A percentile compares a stretch with the other conserved stretches of the same genome.
These are phyloP conservation scores for Rhizopogon vinicolor DNA, from an alignment of 768 basidiomycete species.

Conservation along the genomic window DNA sequence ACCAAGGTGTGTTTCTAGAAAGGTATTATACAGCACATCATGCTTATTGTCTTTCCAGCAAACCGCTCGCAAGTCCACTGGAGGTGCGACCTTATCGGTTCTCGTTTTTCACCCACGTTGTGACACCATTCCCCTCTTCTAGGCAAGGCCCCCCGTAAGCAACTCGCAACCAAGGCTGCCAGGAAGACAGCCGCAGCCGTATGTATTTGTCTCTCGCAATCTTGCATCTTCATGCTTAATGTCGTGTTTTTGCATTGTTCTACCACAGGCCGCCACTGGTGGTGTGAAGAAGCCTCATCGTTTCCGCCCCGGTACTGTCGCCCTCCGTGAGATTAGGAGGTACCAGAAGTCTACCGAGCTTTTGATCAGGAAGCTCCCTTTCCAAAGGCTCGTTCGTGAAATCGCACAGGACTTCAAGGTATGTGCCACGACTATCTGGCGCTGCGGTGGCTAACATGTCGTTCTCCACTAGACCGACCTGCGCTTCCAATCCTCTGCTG, in stretches of 20 bases:
- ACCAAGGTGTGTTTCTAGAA: constrained; percentile 58
- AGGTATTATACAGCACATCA: constrained; percentile 2
- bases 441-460: background rate
- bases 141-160: constrained; percentile 91
- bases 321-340: constrained; percentile 96
- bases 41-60: constrained; percentile 47
- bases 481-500: constrained; percentile 94
- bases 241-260: constrained; percentile 6
- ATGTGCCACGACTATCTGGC: constrained; percentile 9
- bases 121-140: constrained; percentile 19
- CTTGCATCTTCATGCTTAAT: background rate
- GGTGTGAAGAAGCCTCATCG: constrained; percentile 99
- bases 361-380: constrained; percentile 98
- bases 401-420: constrained; percentile 98
- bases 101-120: constrained; percentile 10
- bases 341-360: constrained; percentile 99
- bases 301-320: constrained; percentile 97
- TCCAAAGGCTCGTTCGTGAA: constrained; percentile 97
- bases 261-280: constrained; percentile 67
- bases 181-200: constrained; percentile 79
- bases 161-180: constrained; percentile 94
- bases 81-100: constrained; percentile 55
- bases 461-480: constrained; percentile 61
- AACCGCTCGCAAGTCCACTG: constrained; percentile 99
- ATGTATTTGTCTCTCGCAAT: constrained; percentile 22